Conservation (phyloP, 306 rosid species). For the Medicago lupulina region DNA sequence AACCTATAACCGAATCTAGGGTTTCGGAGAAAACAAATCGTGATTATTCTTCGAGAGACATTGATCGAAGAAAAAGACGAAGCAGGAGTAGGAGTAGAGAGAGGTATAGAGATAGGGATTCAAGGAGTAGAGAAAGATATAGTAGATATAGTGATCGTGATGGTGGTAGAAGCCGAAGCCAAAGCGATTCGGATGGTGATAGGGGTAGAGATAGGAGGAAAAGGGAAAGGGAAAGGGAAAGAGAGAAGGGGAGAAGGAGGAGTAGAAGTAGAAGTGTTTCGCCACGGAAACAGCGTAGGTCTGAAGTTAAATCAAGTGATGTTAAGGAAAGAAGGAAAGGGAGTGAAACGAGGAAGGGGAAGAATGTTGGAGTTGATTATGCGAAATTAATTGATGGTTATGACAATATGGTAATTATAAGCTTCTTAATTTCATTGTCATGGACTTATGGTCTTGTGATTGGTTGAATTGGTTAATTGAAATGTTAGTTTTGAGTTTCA, state of each 20-base stretch:
- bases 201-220: constrained; percentile 17
- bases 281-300: constrained; percentile 46
- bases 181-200: constrained; percentile 41
- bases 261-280: constrained; percentile 51
- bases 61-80: constrained; percentile 39
- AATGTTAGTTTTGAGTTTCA: background rate
- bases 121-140: constrained; percentile 60
- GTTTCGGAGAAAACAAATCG: constrained; percentile 53
- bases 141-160: constrained; percentile 38
- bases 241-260: constrained; percentile 44
- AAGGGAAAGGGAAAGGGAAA: constrained; percentile 24
- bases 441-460: background rate
- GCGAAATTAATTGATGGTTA: constrained; percentile 70
- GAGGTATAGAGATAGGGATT: constrained; percentile 49
- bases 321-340: constrained; percentile 37
- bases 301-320: constrained; percentile 15
- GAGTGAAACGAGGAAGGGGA: constrained; percentile 51
- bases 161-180: constrained; percentile 29
- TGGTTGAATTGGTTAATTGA: too few species aligned
- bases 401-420: constrained; percentile 66
- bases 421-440: background rate
- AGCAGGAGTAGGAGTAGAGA: constrained; percentile 57
- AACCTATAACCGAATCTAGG: constrained; percentile 62
- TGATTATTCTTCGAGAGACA: constrained; percentile 29
- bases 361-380: constrained; percentile 56